These are phyloP conservation scores for Corymbia maculata DNA, from an alignment of 345 rosid species.

Conservation along the genomic window DNA sequence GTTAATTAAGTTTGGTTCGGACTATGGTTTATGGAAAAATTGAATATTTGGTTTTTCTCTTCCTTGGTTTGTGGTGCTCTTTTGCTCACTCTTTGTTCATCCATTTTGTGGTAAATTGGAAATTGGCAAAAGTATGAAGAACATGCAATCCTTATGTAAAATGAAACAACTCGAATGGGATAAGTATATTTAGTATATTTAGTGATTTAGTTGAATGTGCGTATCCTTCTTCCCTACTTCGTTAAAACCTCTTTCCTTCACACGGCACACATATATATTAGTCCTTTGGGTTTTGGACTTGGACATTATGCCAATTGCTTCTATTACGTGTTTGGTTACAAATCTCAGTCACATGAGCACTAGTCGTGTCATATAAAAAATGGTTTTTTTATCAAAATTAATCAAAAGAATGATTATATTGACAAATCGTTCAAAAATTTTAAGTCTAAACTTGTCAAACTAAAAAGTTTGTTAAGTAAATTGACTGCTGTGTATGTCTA, in stretches of 20 bases:
- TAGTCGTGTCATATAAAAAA: accelerated
- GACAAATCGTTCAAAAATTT: no score
- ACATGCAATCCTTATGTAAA: not conserved
- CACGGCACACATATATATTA: no score
- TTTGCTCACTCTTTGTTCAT: not conserved
- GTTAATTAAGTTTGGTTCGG: not conserved
- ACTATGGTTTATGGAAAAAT: not conserved
- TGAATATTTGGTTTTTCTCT: not conserved
- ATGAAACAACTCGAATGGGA: not conserved
- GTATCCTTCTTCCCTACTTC: not conserved
- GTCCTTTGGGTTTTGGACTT: not conserved
- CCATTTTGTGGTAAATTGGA: not conserved
- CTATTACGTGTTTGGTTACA: not conserved
- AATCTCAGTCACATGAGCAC: not conserved
- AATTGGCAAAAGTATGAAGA: not conserved
- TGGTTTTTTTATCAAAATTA: no score
- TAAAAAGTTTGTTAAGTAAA: no score
- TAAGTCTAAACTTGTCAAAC: no score
- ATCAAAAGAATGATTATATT: accelerated
- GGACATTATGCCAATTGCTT: not conserved
- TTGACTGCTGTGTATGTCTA: no score
- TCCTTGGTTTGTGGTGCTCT: not conserved
- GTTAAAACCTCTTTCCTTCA: no score
- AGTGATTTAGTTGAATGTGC: not conserved
- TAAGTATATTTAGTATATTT: no score